Conservation (phyloP, 1,284 basidiomycete species). For the Ustilago crameri region DNA sequence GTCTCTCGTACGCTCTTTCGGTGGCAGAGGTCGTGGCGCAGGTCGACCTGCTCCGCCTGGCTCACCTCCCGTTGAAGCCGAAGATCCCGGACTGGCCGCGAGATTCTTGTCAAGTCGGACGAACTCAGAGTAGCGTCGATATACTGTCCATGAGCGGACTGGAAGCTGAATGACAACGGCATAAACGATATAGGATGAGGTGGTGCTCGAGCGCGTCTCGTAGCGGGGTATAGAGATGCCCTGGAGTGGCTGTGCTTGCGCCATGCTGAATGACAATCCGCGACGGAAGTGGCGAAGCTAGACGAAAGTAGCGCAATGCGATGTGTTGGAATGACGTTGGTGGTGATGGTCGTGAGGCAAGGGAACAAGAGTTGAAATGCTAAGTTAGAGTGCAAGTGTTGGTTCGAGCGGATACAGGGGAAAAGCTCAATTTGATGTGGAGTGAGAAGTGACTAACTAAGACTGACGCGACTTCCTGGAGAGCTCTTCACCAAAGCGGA, state of each 20-base stretch:
- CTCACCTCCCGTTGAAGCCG: conserved; percentile 18
- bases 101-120: conserved; percentile 84
- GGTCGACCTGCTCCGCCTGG: conserved; percentile 60
- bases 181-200: conserved; percentile 78
- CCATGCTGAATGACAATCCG: conserved; percentile 8
- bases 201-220: conserved; percentile 61
- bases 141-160: conserved; percentile 89
- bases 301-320: neutral
- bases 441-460: neutral
- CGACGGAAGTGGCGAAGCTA: neutral
- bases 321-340: neutral
- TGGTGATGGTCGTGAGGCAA: neutral
- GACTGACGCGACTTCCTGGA: too few relatives aligned
- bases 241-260: conserved; percentile 61
- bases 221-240: conserved; percentile 62
- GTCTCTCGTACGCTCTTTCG: conserved; percentile 77
- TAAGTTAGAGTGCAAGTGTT: conserved; percentile 1
- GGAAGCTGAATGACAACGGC: conserved; percentile 77
- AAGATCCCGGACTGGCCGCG: conserved; percentile 74
- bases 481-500: too few relatives aligned
- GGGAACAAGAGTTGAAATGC: neutral
- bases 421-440: neutral
- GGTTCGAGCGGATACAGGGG: conserved; percentile 4
- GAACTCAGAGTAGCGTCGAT: conserved; percentile 93
- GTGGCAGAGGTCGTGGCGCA: conserved; percentile 81